Percentiles rank a stretch among this genome's conserved stretches.
Evolutionary conservation across 805 yeast species (phyloP).

Genomic region (Yamadazyma tumulicola): DNA sequence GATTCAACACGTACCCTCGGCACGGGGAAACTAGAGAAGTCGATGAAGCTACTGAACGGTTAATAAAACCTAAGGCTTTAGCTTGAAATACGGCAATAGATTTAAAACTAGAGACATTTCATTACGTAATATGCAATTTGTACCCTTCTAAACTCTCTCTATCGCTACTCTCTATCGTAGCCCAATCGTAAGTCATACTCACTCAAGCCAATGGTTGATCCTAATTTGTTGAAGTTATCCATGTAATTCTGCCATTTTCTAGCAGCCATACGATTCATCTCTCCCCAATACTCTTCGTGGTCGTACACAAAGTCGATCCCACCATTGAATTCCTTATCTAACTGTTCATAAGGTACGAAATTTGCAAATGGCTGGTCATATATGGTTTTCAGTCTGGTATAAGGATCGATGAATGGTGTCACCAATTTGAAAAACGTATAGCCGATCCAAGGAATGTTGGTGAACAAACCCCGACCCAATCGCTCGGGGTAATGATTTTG

Average conservation of each 20-base stretch:
- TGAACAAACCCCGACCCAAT: slow-evolving; percentile 50
- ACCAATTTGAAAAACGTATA: slow-evolving; percentile 54
- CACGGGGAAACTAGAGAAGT: slow-evolving; percentile 11
- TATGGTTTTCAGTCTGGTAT: slow-evolving; percentile 53
- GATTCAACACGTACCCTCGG: slow-evolving; percentile 18
- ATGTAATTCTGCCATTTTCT: slow-evolving; percentile 30
- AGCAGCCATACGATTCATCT: slow-evolving; percentile 42
- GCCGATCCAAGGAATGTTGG: slow-evolving; percentile 56
- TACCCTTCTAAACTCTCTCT: too few species aligned
- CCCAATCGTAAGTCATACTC: slow-evolving; percentile 47
- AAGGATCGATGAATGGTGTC: slow-evolving; percentile 58
- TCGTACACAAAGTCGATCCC: slow-evolving; percentile 48
- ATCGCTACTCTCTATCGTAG: slow-evolving; percentile 7
- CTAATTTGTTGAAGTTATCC: slow-evolving; percentile 40
- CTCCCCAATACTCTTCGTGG: slow-evolving; percentile 54
- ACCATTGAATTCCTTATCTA: slow-evolving; percentile 49
- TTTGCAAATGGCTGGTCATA: slow-evolving; percentile 57
- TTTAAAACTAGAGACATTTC: too few species aligned
- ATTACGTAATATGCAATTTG: too few species aligned
- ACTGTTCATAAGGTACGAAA: slow-evolving; percentile 50
- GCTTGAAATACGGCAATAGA: too few species aligned
- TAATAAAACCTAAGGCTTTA: slow-evolving; percentile 6
- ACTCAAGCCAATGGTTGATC: slow-evolving; percentile 50
- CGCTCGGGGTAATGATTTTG: slow-evolving; percentile 61
- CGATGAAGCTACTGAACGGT: slow-evolving; percentile 13